These are phyloP conservation scores for Ciborinia camelliae DNA, from an alignment of 2,329 filamentous ascomycete species.

Conservation along the genomic window DNA sequence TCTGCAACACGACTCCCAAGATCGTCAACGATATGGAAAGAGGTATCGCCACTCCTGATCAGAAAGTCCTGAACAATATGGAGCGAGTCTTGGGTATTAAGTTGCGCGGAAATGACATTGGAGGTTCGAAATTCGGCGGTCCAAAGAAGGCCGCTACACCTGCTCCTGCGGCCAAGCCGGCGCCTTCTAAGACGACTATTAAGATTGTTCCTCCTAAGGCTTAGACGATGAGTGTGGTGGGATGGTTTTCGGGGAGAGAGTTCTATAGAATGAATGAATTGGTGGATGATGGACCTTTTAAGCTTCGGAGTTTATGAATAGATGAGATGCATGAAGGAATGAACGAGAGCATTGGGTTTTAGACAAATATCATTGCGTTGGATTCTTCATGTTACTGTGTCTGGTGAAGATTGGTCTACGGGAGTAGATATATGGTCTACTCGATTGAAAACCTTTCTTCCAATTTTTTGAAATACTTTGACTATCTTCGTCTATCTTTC, in stretches of 20 bases:
- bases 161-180: conserved; percentile 6
- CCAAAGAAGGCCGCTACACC: conserved; percentile 39
- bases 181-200: conserved; percentile 24
- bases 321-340: not conserved
- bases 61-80: conserved; percentile 74
- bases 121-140: conserved; percentile 68
- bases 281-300: not conserved
- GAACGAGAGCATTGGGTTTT: not conserved
- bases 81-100: conserved; percentile 86
- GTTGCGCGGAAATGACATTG: conserved; percentile 81
- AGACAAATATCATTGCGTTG: not conserved
- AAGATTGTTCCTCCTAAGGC: conserved; percentile 9
- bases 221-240: not conserved
- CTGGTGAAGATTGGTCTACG: not conserved
- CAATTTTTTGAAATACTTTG: not conserved
- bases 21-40: conserved; percentile 84
- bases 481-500: not conserved
- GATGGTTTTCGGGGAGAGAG: not conserved
- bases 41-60: conserved; percentile 73
- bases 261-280: not conserved
- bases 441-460: not conserved
- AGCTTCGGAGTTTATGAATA: conserved; percentile 7
- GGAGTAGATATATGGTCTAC: not conserved
- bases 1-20: conserved; percentile 81
- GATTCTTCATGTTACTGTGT: not conserved